phyloP scores from a whole-genome alignment of 805 yeast species.

The Myxozyma kluyveri region DNA sequence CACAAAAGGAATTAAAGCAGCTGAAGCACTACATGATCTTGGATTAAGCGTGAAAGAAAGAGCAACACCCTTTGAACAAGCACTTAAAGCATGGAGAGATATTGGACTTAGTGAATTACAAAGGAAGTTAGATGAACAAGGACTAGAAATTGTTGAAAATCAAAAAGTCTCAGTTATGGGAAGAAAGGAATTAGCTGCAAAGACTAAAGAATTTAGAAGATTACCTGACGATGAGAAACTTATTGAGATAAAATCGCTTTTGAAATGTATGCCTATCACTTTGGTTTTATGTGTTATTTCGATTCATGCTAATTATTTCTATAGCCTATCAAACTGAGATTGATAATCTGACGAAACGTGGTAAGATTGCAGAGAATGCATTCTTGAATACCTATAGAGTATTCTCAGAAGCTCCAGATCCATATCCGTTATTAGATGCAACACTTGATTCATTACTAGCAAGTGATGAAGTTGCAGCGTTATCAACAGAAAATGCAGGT shows the following conservation, averaged over 20 bases:
- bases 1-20: no score
- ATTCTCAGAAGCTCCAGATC: constrained; percentile 90
- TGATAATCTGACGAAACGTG: constrained; percentile 73
- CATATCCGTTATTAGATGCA: constrained; percentile 71
- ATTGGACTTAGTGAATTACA: constrained; percentile 72
- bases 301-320: background rate
- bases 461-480: constrained; percentile 50
- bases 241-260: constrained; percentile 59
- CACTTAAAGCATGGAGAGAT: constrained; percentile 39
- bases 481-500: constrained; percentile 50
- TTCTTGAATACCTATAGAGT: constrained; percentile 73
- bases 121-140: constrained; percentile 68
- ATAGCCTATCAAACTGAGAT: constrained; percentile 78
- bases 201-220: constrained; percentile 83
- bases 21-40: background rate
- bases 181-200: constrained; percentile 73
- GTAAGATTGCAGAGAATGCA: constrained; percentile 67
- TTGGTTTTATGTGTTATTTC: background rate
- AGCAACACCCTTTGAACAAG: constrained; percentile 31
- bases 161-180: constrained; percentile 66
- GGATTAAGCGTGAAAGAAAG: constrained; percentile 7
- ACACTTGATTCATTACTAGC: constrained; percentile 62
- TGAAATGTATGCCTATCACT: constrained; percentile 42
- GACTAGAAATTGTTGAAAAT: constrained; percentile 64
- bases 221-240: constrained; percentile 66